Evolutionary conservation across 1,284 basidiomycete genomes (phyloP).

Genomic region (Mycena citricolor): DNA sequence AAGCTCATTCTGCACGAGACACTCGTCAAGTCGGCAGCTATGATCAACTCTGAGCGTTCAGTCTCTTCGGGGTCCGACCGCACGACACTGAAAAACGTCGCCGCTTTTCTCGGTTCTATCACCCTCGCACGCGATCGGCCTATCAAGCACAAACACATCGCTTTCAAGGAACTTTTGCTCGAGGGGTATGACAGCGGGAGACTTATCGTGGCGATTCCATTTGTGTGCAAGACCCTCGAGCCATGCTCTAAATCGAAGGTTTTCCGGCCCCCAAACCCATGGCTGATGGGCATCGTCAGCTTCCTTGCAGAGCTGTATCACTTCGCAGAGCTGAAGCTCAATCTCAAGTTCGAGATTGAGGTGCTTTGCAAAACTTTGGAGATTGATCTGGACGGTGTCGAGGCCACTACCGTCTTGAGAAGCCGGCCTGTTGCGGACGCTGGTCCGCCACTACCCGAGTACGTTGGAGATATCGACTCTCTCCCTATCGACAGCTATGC

Average conservation of each 20-base stretch:
- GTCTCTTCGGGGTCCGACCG: constrained; percentile 85
- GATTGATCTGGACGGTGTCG: constrained; percentile 84
- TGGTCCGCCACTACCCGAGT: constrained; percentile 65
- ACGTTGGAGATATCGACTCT: constrained; percentile 68
- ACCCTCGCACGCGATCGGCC: constrained; percentile 92
- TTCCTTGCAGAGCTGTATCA: constrained; percentile 95
- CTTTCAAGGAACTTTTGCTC: constrained; percentile 94
- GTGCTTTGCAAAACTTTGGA: constrained; percentile 92
- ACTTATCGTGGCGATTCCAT: constrained; percentile 94
- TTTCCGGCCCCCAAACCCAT: constrained; percentile 96
- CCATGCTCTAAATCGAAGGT: constrained; percentile 88
- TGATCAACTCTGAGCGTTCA: constrained; percentile 93
- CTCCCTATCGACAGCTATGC: constrained; percentile 70
- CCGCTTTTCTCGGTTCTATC: constrained; percentile 91
- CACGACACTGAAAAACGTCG: constrained; percentile 90
- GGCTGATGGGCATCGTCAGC: constrained; percentile 94
- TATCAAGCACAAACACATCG: constrained; percentile 90
- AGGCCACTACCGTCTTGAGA: constrained; percentile 82
- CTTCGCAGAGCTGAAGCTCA: constrained; percentile 94
- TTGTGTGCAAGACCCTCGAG: constrained; percentile 96
- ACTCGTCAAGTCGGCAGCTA: constrained; percentile 77
- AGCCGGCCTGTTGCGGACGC: constrained; percentile 60
- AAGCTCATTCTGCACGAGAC: constrained; percentile 93
- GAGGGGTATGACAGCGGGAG: constrained; percentile 95
- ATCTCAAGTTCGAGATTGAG: constrained; percentile 99